Conservation (phyloP, 1,284 basidiomycete species). For the Sporisorium iseilematis-ciliati region DNA sequence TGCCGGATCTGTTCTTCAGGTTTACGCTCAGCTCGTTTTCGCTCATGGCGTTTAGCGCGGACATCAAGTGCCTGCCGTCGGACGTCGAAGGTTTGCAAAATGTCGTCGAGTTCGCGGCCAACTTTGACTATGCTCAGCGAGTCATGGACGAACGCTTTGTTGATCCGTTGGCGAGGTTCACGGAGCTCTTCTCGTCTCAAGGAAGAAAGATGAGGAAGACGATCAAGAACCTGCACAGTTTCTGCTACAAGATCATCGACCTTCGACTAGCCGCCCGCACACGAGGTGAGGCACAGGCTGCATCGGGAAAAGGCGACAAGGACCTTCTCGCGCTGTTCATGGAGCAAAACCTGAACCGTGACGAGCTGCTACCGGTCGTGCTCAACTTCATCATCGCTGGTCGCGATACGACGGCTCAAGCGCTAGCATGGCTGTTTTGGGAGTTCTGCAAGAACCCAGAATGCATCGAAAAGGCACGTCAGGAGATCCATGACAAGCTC, state of each 20-base stretch:
- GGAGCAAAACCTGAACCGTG: slow-evolving; percentile 66
- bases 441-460: slow-evolving; percentile 52
- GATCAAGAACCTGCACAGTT: slow-evolving; percentile 43
- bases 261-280: slow-evolving; percentile 41
- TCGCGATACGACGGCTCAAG: slow-evolving; percentile 63
- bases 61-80: slow-evolving; percentile 48
- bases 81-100: slow-evolving; percentile 48
- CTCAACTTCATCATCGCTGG: slow-evolving; percentile 59
- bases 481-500: slow-evolving; percentile 51
- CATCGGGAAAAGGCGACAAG: slow-evolving; percentile 50
- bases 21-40: slow-evolving; percentile 61
- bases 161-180: slow-evolving; percentile 44
- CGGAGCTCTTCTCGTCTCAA: slow-evolving; percentile 51
- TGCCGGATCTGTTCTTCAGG: slow-evolving; percentile 60
- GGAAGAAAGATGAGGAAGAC: slow-evolving; percentile 47
- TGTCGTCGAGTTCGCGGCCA: slow-evolving; percentile 63
- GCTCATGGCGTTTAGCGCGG: slow-evolving; percentile 54
- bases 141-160: slow-evolving; percentile 60
- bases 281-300: slow-evolving; percentile 37
- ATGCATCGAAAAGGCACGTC: slow-evolving; percentile 31
- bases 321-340: slow-evolving; percentile 71
- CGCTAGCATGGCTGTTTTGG: slow-evolving; percentile 58
- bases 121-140: slow-evolving; percentile 67
- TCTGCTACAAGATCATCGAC: slow-evolving; percentile 55
- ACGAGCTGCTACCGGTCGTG: slow-evolving; percentile 65